Conservation (phyloP, 2,329 filamentous ascomycete species). For the Immersiporthe knoxdaviesiana region DNA sequence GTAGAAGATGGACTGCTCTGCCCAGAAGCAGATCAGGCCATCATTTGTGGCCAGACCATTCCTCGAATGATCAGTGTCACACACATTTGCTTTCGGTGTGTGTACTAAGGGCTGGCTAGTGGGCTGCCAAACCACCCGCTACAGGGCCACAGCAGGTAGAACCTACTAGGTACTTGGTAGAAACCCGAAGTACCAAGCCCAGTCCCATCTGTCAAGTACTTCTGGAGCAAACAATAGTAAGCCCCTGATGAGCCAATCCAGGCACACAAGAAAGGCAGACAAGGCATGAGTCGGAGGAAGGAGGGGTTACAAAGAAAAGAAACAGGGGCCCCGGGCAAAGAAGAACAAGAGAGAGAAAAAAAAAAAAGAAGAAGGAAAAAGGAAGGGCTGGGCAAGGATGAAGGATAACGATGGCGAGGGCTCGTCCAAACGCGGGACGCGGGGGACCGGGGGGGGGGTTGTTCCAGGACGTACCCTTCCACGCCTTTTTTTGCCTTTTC, state of each 20-base stretch:
- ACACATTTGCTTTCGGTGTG: neutral
- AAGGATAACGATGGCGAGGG: neutral
- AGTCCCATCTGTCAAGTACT: neutral
- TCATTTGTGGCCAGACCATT: neutral
- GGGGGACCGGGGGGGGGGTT: neutral
- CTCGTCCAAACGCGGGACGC: conserved; percentile 9
- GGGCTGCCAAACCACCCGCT: neutral
- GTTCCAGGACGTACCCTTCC: conserved; percentile 1
- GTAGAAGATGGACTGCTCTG: neutral
- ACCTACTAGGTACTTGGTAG: too few species aligned
- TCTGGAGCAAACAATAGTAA: neutral
- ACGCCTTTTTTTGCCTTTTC: too few species aligned
- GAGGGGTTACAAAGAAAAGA: neutral
- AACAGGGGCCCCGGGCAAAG: neutral
- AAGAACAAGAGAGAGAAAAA: neutral
- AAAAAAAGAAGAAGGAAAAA: neutral
- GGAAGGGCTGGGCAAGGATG: neutral
- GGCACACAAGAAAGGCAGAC: neutral
- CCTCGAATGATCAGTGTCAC: neutral
- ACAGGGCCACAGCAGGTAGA: neutral
- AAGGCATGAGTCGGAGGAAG: neutral
- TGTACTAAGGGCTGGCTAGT: neutral
- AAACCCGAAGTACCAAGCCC: neutral
- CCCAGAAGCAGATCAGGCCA: neutral
- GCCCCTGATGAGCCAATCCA: neutral